phyloP scores from a whole-genome alignment of 192 early-diverging fungal genomes.

The Umbelopsis vinacea region DNA sequence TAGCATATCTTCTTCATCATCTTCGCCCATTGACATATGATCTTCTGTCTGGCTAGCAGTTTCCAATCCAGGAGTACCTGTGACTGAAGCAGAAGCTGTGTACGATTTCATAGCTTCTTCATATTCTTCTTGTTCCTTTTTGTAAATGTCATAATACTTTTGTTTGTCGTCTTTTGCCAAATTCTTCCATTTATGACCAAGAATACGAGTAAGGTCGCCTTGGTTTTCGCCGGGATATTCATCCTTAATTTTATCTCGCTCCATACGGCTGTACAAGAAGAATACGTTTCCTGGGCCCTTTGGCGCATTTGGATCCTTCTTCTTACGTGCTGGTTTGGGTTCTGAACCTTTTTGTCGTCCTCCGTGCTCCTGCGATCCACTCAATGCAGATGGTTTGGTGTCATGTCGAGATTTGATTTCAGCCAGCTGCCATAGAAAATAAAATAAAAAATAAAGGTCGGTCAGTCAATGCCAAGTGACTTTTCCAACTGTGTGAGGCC shows the following conservation, averaged over 20 bases:
- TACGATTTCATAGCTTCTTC: constrained; percentile 41
- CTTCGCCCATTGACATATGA: constrained; percentile 20
- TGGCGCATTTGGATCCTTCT: constrained; percentile 50
- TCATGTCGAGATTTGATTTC: constrained; percentile 14
- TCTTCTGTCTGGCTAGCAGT: constrained; percentile 22
- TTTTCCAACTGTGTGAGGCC: too few species aligned
- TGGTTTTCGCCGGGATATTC: constrained; percentile 40
- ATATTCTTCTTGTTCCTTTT: constrained; percentile 41
- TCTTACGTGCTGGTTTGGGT: constrained; percentile 35
- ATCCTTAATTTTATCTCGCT: constrained; percentile 49
- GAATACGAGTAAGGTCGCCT: constrained; percentile 40
- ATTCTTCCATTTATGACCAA: constrained; percentile 50
- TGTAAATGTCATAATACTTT: constrained; percentile 38
- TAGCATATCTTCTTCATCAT: constrained; percentile 33
- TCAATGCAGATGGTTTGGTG: background rate
- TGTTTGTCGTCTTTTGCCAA: constrained; percentile 41
- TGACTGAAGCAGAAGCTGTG: constrained; percentile 14
- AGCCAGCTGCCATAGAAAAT: background rate
- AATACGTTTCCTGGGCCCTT: constrained; percentile 49
- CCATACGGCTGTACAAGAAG: constrained; percentile 45
- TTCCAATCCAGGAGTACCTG: constrained; percentile 20
- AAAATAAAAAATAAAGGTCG: background rate
- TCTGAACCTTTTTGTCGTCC: constrained; percentile 4
- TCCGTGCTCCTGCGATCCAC: constrained; percentile 10
- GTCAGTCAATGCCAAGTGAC: background rate